These are phyloP conservation scores for Monosporascus cannonballus DNA, from an alignment of 2,329 filamentous ascomycete genomes.

Conservation along the genomic window DNA sequence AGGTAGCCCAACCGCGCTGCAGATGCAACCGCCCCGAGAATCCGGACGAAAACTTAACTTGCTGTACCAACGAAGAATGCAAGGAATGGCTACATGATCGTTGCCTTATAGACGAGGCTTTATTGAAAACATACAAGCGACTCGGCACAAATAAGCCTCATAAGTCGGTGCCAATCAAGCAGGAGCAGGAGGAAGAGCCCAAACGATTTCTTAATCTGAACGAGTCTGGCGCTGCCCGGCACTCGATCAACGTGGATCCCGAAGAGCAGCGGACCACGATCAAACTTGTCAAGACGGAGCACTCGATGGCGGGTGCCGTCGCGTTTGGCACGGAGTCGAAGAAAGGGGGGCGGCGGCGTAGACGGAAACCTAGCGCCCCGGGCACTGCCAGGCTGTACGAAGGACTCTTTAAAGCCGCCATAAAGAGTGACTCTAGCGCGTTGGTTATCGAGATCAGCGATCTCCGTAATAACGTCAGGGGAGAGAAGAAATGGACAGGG, in stretches of 20 bases:
- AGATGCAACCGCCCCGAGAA: slow-evolving; percentile 55
- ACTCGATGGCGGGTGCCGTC: slow-evolving; percentile 31
- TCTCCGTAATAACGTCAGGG: slow-evolving; percentile 39
- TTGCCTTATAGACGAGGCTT: slow-evolving; percentile 50
- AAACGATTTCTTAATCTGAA: slow-evolving; percentile 45
- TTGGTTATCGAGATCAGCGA: slow-evolving; percentile 47
- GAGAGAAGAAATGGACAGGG: slow-evolving; percentile 49
- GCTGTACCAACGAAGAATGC: slow-evolving; percentile 49
- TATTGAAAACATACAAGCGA: slow-evolving; percentile 42
- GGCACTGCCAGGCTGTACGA: slow-evolving; percentile 39
- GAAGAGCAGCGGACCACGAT: slow-evolving; percentile 30
- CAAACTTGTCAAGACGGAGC: slow-evolving; percentile 25
- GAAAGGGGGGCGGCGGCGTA: slow-evolving; percentile 31
- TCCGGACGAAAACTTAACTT: slow-evolving; percentile 53
- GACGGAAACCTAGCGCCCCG: slow-evolving; percentile 29
- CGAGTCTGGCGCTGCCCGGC: slow-evolving; percentile 41
- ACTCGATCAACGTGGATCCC: slow-evolving; percentile 47
- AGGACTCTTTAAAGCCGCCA: slow-evolving; percentile 43
- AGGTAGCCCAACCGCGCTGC: slow-evolving; percentile 52
- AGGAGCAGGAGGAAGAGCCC: slow-evolving; percentile 33
- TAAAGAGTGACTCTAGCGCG: slow-evolving; percentile 41
- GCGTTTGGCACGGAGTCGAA: slow-evolving; percentile 16
- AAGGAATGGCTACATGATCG: slow-evolving; percentile 58
- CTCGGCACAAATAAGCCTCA: slow-evolving; percentile 47
- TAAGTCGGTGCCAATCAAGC: slow-evolving; percentile 28